A percentile compares a stretch with the other conserved stretches of the same genome.
Evolutionary conservation across 179 eudicot species (phyloP).

Genomic region (Silene vulgaris): DNA sequence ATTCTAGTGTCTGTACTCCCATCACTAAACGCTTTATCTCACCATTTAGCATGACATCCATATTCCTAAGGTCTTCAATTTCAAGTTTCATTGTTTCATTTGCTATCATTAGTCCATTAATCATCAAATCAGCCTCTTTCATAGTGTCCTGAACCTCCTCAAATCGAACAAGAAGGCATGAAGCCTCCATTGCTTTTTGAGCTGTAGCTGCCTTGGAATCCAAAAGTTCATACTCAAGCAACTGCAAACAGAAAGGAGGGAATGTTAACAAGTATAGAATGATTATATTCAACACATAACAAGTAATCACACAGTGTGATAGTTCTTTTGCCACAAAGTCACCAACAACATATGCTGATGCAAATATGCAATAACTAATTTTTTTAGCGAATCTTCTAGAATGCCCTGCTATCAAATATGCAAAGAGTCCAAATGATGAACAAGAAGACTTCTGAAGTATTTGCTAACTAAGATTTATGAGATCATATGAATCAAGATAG

Average conservation of each 20-base stretch:
- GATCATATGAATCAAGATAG: neutral
- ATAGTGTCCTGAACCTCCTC: slow-evolving; percentile 85
- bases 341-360: neutral
- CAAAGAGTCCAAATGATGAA: neutral
- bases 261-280: neutral
- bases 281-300: neutral
- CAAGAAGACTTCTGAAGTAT: neutral
- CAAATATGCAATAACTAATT: neutral
- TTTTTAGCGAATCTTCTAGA: neutral
- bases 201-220: slow-evolving; percentile 59
- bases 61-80: slow-evolving; percentile 47
- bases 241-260: slow-evolving; percentile 33
- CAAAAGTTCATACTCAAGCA: slow-evolving; percentile 57
- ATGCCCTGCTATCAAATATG: neutral
- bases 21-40: slow-evolving; percentile 43
- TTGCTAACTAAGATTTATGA: neutral
- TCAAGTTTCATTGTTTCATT: slow-evolving; percentile 73
- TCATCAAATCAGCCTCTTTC: slow-evolving; percentile 84
- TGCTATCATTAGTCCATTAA: slow-evolving; percentile 74
- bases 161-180: slow-evolving; percentile 62
- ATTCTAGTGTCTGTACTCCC: slow-evolving; percentile 47
- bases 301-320: neutral
- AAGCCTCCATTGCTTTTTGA: slow-evolving; percentile 69
- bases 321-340: neutral
- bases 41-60: slow-evolving; percentile 28